Evolutionary conservation across 2,329 filamentous ascomycete species (phyloP), one percentile per base, ranked within the genome.

Genomic region (Paraconiothyrium sp.): DNA sequence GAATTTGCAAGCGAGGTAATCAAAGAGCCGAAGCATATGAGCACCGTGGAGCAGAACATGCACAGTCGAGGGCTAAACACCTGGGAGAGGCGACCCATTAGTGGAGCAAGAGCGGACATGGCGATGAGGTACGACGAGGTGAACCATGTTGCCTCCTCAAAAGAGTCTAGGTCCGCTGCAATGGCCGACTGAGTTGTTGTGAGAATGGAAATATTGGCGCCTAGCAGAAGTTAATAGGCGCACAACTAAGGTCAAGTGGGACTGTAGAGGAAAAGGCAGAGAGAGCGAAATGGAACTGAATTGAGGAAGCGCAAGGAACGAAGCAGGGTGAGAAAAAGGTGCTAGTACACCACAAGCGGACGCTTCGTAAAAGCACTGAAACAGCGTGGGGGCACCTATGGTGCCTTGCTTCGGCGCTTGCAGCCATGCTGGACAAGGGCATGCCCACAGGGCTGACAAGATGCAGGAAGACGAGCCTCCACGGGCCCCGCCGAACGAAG

Each of bases 141-240:
- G 74, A 95, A 93, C 92, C 92, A 96, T 76, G 88, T 91, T 39
- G 88, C 89, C 58, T 88, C 82, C 59, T 89, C 88, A 71, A 92
- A 93, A 1, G 91, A 87, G 77, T 92, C 84, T 1, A 96, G 82
- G 66, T 94, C 92, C 8, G 85, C 85, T 2, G 92, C 92, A 66
- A 96, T 92, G 54, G 84, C 84, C 8, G 89, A 92, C 78, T 95
- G 92, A 1, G 90, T 91, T 59, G 93, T 94, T 6, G 91, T 92
- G 73, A 96, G 89, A 68, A 92, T 89, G 13, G 89, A 92, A 79
- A 94, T 92, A 72, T 95, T 95, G 64, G 86, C 84, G 16, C 85
- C 84, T 84, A 50, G 30, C 10, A 41, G 16, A 51, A 16, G 68
- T 74, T 59, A 79, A 71, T 32, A 55, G 27, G 11, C 8, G 32